Evolutionary conservation across 179 eudicot genomes (phyloP).

Genomic region (Spergularia azorica): DNA sequence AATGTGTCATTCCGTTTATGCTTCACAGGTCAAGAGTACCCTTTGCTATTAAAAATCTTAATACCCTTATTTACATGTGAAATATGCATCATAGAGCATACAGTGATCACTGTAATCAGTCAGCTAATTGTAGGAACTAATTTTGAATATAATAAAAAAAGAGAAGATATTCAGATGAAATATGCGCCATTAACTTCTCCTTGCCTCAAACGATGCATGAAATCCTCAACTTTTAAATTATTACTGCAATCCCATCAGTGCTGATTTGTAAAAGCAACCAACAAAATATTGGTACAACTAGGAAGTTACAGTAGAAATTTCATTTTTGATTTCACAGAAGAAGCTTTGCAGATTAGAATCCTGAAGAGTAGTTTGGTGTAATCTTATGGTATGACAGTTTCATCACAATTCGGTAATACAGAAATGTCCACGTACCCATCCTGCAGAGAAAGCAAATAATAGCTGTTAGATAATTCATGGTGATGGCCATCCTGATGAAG

Average conservation of each 20-base stretch:
- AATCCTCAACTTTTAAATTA: background rate
- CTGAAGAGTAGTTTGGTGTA: background rate
- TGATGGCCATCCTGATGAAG: background rate
- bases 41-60: background rate
- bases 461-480: slow-evolving; percentile 12
- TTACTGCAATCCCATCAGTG: background rate
- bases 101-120: background rate
- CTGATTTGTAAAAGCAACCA: background rate
- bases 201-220: slow-evolving; percentile 10
- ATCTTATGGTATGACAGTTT: background rate
- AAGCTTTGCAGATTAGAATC: background rate
- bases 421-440: slow-evolving; percentile 78
- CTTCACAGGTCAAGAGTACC: background rate
- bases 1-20: background rate
- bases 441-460: slow-evolving; percentile 51
- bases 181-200: background rate
- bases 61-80: background rate
- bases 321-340: background rate
- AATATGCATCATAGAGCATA: background rate
- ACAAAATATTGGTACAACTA: background rate
- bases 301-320: background rate
- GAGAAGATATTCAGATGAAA: background rate
- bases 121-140: background rate
- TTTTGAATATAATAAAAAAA: background rate
- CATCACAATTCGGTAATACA: slow-evolving; percentile 9